phyloP scores from a whole-genome alignment of 768 basidiomycete species.

The Dendrothele bispora region DNA sequence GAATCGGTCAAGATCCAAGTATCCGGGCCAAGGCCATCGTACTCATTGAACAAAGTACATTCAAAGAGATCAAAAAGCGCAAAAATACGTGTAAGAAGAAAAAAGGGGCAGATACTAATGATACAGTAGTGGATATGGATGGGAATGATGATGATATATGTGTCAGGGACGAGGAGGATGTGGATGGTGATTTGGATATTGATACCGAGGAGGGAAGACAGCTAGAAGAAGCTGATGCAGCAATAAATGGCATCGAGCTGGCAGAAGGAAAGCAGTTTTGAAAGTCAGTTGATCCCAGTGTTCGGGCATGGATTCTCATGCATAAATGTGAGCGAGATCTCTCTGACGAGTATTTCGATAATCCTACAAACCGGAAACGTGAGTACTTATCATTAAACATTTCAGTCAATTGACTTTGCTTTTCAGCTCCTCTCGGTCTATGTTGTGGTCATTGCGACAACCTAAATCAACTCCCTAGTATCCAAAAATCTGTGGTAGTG shows the following conservation, averaged over 20 bases:
- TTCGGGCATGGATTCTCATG: conserved; percentile 24
- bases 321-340: conserved; percentile 20
- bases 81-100: conserved; percentile 1
- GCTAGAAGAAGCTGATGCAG: conserved; percentile 10
- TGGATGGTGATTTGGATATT: conserved; percentile 10
- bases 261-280: too few relatives aligned
- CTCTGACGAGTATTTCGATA: conserved; percentile 24
- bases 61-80: conserved; percentile 6
- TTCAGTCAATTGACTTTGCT: not conserved
- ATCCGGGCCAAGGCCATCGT: conserved; percentile 7
- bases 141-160: conserved; percentile 6
- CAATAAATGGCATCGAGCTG: too few relatives aligned
- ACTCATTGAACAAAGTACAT: conserved; percentile 9
- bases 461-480: not conserved
- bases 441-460: not conserved
- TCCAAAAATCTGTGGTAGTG: not conserved
- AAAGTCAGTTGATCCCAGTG: conserved; percentile 17
- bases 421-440: not conserved
- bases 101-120: too few relatives aligned
- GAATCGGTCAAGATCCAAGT: conserved; percentile 6
- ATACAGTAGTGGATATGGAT: not conserved
- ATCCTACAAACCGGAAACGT: not conserved
- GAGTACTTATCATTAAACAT: not conserved
- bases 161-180: conserved; percentile 8
- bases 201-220: conserved; percentile 6